Evolutionary conservation across 169 alveolate species (phyloP).

Genomic region (Babesia divergens): DNA sequence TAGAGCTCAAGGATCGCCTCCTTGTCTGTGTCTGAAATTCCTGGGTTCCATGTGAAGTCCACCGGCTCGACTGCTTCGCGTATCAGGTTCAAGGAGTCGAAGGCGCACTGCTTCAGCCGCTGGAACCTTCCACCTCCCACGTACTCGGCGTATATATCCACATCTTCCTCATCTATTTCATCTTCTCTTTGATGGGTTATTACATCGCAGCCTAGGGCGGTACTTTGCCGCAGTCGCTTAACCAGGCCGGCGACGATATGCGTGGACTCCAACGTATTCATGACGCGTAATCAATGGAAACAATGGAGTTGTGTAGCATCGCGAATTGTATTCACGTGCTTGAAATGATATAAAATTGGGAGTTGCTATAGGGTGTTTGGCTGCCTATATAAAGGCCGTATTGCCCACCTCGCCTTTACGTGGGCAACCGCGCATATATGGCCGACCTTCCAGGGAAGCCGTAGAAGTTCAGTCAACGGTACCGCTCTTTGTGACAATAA

Average conservation of each 20-base stretch:
- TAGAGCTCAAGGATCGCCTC: conserved; percentile 12
- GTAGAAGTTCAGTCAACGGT: too few relatives aligned
- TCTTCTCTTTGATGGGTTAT: conserved; percentile 15
- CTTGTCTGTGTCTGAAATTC: conserved; percentile 20
- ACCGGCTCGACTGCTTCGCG: conserved; percentile 14
- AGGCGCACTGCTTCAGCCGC: conserved; percentile 53
- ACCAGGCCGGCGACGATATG: conserved; percentile 49
- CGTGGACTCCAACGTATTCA: not conserved
- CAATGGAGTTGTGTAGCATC: too few relatives aligned
- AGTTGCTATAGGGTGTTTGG: too few relatives aligned
- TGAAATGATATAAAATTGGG: too few relatives aligned
- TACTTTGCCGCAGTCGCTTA: conserved; percentile 12
- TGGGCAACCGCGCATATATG: too few relatives aligned
- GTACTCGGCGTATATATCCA: conserved; percentile 43
- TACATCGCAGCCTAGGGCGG: conserved; percentile 46
- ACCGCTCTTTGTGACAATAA: too few relatives aligned
- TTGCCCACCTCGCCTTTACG: too few relatives aligned
- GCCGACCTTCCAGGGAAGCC: too few relatives aligned
- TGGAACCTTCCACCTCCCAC: conserved; percentile 36
- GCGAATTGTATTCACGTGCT: not conserved
- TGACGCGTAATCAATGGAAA: too few relatives aligned
- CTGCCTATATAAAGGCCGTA: too few relatives aligned
- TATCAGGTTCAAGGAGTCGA: conserved; percentile 50
- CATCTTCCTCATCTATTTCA: conserved; percentile 44
- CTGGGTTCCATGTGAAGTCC: conserved; percentile 17